Percentiles rank a stretch among this genome's conserved stretches.
phyloP scores from a whole-genome alignment of 192 early-diverging fungal genomes.

The Helicostylum pulchrum region DNA sequence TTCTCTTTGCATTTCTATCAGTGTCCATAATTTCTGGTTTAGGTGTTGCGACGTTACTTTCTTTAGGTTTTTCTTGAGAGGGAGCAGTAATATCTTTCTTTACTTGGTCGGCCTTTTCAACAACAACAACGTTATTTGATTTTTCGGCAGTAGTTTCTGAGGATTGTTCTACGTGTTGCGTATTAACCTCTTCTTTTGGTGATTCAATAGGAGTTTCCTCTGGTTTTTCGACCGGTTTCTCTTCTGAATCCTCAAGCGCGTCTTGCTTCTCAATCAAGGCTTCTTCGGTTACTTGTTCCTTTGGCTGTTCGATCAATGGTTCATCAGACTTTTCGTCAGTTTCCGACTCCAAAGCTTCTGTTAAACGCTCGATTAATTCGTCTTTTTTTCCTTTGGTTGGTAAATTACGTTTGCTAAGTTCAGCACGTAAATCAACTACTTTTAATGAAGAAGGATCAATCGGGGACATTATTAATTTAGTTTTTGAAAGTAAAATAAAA shows the following conservation, averaged over 20 bases:
- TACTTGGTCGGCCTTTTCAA: not conserved
- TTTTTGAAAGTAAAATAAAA: not conserved
- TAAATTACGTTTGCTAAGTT: constrained; percentile 50
- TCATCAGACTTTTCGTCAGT: not conserved
- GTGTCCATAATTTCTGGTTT: not conserved
- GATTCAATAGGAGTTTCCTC: not conserved
- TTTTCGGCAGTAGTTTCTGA: not conserved
- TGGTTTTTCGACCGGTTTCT: not conserved
- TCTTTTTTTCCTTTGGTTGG: constrained; percentile 63
- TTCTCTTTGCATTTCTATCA: not conserved
- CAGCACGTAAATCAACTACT: constrained; percentile 39
- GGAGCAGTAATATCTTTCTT: not conserved
- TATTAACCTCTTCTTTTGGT: not conserved
- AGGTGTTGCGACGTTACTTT: too few relatives aligned
- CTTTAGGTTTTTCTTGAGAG: not conserved
- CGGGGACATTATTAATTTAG: constrained; percentile 6
- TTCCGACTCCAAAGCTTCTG: constrained; percentile 43
- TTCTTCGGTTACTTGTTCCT: not conserved
- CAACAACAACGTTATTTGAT: not conserved
- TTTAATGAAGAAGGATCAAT: constrained; percentile 20
- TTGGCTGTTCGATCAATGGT: not conserved
- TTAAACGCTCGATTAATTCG: constrained; percentile 58
- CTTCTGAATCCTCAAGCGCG: not conserved
- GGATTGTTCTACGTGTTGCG: not conserved
- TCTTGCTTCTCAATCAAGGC: not conserved